phyloP scores from a whole-genome alignment of 176 grass and related monocot species.

The Tuctoria greenei region DNA sequence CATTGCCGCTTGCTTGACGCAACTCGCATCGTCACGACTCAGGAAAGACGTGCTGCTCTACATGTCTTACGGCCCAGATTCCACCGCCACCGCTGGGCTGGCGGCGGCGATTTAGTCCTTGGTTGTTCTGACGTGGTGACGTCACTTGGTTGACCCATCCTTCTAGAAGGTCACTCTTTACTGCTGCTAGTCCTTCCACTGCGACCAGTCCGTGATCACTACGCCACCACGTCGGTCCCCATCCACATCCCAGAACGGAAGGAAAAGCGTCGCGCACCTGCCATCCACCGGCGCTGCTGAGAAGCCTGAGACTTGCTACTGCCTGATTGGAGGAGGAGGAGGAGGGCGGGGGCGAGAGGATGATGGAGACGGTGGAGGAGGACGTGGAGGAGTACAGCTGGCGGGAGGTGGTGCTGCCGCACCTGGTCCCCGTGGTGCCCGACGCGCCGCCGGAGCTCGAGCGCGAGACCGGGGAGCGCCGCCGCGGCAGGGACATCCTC shows the following conservation, averaged over 20 bases:
- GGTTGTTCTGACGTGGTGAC: background rate
- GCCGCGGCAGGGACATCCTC: conserved; percentile 72
- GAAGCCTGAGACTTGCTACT: background rate
- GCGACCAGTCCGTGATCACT: background rate
- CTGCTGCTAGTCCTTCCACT: background rate
- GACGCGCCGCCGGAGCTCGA: conserved; percentile 63
- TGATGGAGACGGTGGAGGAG: conserved; percentile 72
- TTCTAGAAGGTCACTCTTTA: background rate
- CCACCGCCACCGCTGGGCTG: too few relatives aligned
- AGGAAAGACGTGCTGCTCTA: too few relatives aligned
- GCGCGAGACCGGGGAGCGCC: conserved; percentile 74
- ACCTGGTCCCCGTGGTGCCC: conserved; percentile 61
- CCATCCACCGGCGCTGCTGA: background rate
- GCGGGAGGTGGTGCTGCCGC: conserved; percentile 77
- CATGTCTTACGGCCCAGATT: too few relatives aligned
- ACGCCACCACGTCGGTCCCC: background rate
- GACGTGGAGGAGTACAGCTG: conserved; percentile 80
- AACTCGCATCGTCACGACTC: background rate
- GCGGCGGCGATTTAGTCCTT: background rate
- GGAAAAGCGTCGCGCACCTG: background rate
- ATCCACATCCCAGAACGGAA: background rate
- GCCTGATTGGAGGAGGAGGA: background rate
- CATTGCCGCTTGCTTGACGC: background rate
- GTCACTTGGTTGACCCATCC: background rate
- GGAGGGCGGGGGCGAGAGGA: background rate